Evolutionary conservation across 805 yeast genomes (phyloP).

Genomic region (Yarrowia deformans): DNA sequence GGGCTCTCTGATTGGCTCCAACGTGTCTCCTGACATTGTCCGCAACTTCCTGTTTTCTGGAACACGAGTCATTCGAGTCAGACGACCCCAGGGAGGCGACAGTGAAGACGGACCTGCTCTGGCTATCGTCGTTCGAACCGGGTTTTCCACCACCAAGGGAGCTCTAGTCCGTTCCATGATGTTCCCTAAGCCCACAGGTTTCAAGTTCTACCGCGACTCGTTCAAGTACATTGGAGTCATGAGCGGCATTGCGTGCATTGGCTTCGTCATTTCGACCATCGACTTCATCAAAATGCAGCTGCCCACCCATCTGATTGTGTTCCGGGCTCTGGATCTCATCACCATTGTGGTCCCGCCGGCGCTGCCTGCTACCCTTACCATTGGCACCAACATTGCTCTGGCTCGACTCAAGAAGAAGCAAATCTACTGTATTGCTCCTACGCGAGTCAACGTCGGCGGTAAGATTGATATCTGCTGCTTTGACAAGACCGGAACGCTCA

Average conservation of each 20-base stretch:
- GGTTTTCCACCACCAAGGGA: constrained; percentile 96
- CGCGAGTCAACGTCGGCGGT: constrained; percentile 95
- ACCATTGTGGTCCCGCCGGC: constrained; percentile 99
- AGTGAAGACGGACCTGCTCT: constrained; percentile 70
- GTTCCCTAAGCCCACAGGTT: constrained; percentile 93
- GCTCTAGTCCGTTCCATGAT: constrained; percentile 92
- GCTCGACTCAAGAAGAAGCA: constrained; percentile 70
- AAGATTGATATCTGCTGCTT: constrained; percentile 88
- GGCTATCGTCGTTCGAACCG: constrained; percentile 88
- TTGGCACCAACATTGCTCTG: constrained; percentile 93
- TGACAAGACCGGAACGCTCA: constrained; percentile 96
- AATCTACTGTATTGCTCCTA: constrained; percentile 92
- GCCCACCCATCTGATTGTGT: constrained; percentile 69
- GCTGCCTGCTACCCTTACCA: constrained; percentile 94
- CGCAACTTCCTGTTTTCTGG: constrained; percentile 85
- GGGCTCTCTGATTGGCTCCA: constrained; percentile 54
- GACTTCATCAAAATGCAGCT: constrained; percentile 82
- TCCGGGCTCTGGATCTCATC: constrained; percentile 90
- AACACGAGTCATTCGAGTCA: constrained; percentile 83
- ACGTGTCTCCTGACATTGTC: constrained; percentile 69
- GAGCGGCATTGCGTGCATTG: constrained; percentile 83
- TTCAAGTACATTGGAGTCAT: constrained; percentile 95
- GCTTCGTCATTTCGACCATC: constrained; percentile 82
- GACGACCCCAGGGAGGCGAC: constrained; percentile 61
- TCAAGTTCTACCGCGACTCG: constrained; percentile 92